phyloP scores from a whole-genome alignment of 192 early-diverging fungal species.

The Dissophora globulifera region DNA sequence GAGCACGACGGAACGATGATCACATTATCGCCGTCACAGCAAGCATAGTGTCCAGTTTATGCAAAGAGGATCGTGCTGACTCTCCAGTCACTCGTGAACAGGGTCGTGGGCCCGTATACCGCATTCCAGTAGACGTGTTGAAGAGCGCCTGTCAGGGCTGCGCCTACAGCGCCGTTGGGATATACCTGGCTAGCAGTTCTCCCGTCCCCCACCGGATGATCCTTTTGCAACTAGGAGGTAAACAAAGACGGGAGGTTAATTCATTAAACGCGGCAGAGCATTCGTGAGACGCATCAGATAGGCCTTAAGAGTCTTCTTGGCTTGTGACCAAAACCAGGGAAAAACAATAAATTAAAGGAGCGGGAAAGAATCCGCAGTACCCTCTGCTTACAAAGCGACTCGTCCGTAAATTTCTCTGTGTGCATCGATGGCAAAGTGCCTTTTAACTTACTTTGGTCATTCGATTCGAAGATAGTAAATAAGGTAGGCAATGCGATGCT shows the following conservation, averaged over 20 bases:
- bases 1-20: not conserved
- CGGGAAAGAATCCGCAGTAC: too few relatives aligned
- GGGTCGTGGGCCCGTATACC: conserved; percentile 28
- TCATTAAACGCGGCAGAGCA: too few relatives aligned
- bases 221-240: conserved; percentile 30
- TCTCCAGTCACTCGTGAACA: conserved; percentile 37
- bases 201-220: conserved; percentile 57
- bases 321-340: conserved; percentile 35
- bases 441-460: conserved; percentile 67
- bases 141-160: conserved; percentile 48
- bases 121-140: conserved; percentile 54
- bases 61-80: conserved; percentile 55
- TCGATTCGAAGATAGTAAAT: conserved; percentile 71
- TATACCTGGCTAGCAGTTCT: conserved; percentile 62
- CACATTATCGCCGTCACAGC: conserved; percentile 70
- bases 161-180: conserved; percentile 61
- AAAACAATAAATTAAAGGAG: too few relatives aligned
- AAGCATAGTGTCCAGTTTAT: conserved; percentile 67
- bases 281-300: not conserved
- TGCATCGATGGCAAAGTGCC: too few relatives aligned
- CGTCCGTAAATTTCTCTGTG: too few relatives aligned
- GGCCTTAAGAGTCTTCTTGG: conserved; percentile 49
- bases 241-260: too few relatives aligned
- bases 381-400: too few relatives aligned
- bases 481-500: conserved; percentile 76